Conservation (phyloP, 345 rosid genomes). For the Eucalyptus fibrosa region DNA sequence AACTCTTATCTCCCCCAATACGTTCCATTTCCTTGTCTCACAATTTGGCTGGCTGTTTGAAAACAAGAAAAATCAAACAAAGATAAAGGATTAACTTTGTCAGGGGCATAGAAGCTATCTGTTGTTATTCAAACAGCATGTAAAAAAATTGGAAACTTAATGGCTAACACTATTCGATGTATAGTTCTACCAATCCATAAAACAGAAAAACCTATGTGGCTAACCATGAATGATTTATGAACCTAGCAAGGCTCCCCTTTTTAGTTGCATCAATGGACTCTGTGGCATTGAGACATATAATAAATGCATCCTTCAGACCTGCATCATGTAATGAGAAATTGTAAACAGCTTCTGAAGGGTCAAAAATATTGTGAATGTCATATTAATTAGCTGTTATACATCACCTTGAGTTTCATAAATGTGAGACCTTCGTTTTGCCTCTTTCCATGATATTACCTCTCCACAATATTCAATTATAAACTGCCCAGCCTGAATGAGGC, state of each 20-base stretch:
- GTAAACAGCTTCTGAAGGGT: not conserved
- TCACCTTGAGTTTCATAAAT: constrained; percentile 67
- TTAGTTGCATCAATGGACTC: constrained; percentile 89
- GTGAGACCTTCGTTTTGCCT: constrained; percentile 80
- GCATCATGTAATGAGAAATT: constrained; percentile 4
- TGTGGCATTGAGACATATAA: constrained; percentile 70
- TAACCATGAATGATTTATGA: constrained; percentile 98
- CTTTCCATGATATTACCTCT: constrained; percentile 94
- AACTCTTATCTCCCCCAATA: constrained; percentile 84
- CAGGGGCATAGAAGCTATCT: not conserved
- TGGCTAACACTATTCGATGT: not conserved
- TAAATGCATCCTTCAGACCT: constrained; percentile 92
- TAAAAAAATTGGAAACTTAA: not conserved
- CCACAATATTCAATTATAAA: constrained; percentile 96
- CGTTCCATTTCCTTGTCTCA: constrained; percentile 97
- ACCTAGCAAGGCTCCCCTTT: constrained; percentile 91
- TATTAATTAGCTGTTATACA: not conserved
- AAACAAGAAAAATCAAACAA: not conserved
- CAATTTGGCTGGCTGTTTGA: constrained; percentile 77
- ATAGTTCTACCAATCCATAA: not conserved
- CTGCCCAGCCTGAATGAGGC: constrained; percentile 51
- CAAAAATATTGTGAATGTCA: not conserved
- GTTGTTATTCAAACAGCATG: not conserved
- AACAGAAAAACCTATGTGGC: not conserved
- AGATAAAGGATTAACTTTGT: not conserved